Conservation (phyloP, 2,329 filamentous ascomycete genomes). For the Arthrinium phaeospermum region DNA sequence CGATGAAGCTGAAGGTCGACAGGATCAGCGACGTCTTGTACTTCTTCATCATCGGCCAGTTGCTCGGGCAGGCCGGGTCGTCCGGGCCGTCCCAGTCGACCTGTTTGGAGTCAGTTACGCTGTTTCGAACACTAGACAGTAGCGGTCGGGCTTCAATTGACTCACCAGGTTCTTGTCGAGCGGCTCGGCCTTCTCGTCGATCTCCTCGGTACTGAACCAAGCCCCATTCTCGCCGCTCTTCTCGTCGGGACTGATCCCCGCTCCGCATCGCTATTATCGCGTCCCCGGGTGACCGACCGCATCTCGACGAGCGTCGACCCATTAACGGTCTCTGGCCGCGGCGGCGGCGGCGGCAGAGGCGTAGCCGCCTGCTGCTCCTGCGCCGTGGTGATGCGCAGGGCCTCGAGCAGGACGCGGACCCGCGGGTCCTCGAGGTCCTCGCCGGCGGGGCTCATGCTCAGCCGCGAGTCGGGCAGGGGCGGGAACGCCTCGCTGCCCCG, state of each 20-base stretch:
- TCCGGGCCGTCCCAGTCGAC: conserved; percentile 52
- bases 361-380: background rate
- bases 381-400: background rate
- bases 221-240: background rate
- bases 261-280: background rate
- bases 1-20: conserved; percentile 57
- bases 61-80: conserved; percentile 47
- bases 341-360: background rate
- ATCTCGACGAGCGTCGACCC: background rate
- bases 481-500: background rate
- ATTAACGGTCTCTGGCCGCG: no score
- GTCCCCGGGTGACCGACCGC: background rate
- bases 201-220: background rate
- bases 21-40: conserved; percentile 44
- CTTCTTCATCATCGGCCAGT: conserved; percentile 50
- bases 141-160: background rate
- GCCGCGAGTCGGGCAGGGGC: background rate
- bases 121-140: background rate
- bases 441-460: background rate
- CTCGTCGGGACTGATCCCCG: background rate
- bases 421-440: background rate
- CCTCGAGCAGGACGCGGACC: background rate
- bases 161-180: conserved; percentile 15
- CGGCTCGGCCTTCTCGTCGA: background rate
- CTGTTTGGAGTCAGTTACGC: conserved; percentile 29